These are phyloP conservation scores for Polyporus tsugae DNA, from an alignment of 1,284 basidiomycete genomes.

Conservation along the genomic window DNA sequence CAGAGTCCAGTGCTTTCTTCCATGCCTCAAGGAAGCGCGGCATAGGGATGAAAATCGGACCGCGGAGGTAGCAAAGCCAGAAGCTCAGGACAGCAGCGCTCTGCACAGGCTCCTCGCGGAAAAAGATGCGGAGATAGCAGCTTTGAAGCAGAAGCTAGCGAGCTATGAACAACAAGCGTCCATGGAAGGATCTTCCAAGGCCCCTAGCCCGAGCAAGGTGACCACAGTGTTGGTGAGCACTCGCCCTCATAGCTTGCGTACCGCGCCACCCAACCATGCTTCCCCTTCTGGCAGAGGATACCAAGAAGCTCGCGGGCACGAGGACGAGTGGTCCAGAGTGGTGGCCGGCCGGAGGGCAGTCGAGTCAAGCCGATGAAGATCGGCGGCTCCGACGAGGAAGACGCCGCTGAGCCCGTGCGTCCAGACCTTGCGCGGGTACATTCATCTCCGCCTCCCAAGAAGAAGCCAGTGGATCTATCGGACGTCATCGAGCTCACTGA, in stretches of 20 bases:
- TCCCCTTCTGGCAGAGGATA: neutral
- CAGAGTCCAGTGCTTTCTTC: neutral
- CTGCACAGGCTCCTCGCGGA: neutral
- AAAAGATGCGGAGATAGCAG: neutral
- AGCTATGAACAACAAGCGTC: slow-evolving; percentile 3
- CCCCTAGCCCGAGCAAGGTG: neutral
- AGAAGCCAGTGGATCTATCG: neutral
- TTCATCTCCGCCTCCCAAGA: neutral
- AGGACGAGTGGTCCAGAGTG: neutral
- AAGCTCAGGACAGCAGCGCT: neutral
- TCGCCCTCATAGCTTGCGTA: neutral
- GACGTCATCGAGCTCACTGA: slow-evolving; percentile 11
- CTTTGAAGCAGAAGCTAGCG: slow-evolving; percentile 1
- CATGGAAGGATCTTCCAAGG: neutral
- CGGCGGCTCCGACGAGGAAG: neutral
- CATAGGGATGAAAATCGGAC: neutral
- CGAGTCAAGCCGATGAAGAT: neutral
- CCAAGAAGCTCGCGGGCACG: neutral
- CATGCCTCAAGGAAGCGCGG: neutral
- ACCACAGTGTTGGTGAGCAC: neutral
- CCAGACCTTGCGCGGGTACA: neutral
- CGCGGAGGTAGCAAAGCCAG: neutral
- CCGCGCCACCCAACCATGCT: neutral
- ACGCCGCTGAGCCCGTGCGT: neutral
- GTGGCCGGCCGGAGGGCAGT: neutral